Evolutionary conservation across 1,284 basidiomycete genomes (phyloP).

Genomic region (Ustanciosporium gigantosporum): DNA sequence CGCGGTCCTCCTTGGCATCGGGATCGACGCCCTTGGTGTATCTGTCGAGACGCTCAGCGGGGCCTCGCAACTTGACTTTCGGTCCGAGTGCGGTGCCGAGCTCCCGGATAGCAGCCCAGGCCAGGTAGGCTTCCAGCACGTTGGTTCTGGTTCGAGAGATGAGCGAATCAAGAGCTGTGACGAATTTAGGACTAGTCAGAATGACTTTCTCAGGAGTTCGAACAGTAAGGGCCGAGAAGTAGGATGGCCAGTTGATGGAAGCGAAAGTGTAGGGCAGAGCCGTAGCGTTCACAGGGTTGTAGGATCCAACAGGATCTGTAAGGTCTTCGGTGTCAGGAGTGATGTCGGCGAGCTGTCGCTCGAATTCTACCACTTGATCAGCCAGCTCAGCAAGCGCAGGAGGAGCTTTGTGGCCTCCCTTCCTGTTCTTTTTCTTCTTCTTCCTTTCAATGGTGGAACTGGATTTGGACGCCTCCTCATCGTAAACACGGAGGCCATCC

Average conservation of each 20-base stretch:
- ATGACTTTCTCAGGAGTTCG: slow-evolving; percentile 66
- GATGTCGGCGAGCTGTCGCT: slow-evolving; percentile 77
- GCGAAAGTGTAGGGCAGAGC: slow-evolving; percentile 67
- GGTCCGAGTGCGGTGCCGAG: slow-evolving; percentile 47
- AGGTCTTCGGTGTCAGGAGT: slow-evolving; percentile 68
- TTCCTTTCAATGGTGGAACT: slow-evolving; percentile 36
- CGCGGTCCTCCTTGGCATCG: slow-evolving; percentile 79
- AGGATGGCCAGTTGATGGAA: slow-evolving; percentile 78
- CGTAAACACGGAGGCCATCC: slow-evolving; percentile 71
- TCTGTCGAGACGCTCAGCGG: slow-evolving; percentile 70
- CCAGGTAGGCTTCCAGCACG: slow-evolving; percentile 83
- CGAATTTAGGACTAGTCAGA: slow-evolving; percentile 81
- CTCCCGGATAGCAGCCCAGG: slow-evolving; percentile 56
- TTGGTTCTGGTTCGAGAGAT: slow-evolving; percentile 72
- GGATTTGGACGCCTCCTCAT: slow-evolving; percentile 68
- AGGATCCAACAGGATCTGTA: slow-evolving; percentile 77
- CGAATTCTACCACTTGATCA: slow-evolving; percentile 76
- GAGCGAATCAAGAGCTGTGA: slow-evolving; percentile 71
- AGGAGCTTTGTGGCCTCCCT: slow-evolving; percentile 63
- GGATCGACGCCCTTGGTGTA: slow-evolving; percentile 79
- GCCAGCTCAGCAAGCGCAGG: slow-evolving; percentile 68
- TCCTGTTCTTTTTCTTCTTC: slow-evolving; percentile 65
- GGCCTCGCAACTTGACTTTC: slow-evolving; percentile 59
- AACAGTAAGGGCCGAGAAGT: slow-evolving; percentile 81
- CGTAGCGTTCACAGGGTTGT: slow-evolving; percentile 82